Conservation (phyloP, 1,284 basidiomycete genomes). For the Microbotryum saponariae region DNA sequence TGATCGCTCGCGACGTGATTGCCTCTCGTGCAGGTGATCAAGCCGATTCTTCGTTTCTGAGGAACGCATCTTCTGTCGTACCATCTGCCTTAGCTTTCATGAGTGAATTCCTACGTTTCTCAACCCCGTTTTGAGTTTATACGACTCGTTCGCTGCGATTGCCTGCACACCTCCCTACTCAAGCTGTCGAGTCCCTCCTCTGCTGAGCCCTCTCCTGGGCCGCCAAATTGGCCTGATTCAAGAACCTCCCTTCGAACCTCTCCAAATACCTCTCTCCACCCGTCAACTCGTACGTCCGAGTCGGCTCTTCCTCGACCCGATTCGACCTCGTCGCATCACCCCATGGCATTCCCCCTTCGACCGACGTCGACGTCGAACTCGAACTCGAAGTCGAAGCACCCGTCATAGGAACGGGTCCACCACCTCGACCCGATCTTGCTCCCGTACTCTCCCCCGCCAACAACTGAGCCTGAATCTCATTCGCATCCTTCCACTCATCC, state of each 20-base stretch:
- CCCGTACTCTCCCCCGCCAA: background rate
- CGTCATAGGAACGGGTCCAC: background rate
- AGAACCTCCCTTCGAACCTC: conserved; percentile 81
- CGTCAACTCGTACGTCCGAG: conserved; percentile 12
- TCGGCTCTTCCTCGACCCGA: conserved; percentile 2
- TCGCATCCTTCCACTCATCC: conserved; percentile 37
- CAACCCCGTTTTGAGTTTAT: no score
- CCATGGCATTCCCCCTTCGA: background rate
- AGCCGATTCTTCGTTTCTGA: no score
- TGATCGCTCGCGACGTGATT: no score
- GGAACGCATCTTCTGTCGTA: no score
- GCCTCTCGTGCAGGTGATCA: no score
- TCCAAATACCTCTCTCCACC: conserved; percentile 40
- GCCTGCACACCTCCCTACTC: background rate
- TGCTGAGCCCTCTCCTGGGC: background rate
- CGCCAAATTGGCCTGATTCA: conserved; percentile 45
- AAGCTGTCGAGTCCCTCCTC: background rate
- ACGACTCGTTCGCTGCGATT: no score
- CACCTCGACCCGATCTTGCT: background rate
- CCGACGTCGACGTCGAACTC: no score
- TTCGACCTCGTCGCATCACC: background rate
- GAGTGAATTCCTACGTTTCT: no score
- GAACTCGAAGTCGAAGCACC: background rate
- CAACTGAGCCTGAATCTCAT: conserved; percentile 22
- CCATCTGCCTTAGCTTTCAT: no score